A percentile compares a stretch with the other conserved stretches of the same genome.
These are phyloP conservation scores for Chrysochromulina parva DNA, from an alignment of 78 protist genomes.

Conservation along the genomic window DNA sequence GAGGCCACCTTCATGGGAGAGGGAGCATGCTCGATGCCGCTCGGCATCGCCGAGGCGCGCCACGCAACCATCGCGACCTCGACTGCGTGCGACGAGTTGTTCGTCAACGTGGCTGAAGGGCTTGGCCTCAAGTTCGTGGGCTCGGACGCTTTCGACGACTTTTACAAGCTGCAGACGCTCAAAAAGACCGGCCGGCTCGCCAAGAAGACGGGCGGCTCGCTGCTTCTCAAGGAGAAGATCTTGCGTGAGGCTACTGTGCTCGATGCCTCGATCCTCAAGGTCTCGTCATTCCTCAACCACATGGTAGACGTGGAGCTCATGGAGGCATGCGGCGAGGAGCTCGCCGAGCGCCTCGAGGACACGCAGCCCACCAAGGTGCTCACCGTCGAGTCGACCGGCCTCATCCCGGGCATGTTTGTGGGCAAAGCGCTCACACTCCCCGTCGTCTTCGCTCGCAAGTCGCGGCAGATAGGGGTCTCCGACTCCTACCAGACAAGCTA, in stretches of 20 bases:
- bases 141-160: background rate
- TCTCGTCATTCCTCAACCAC: background rate
- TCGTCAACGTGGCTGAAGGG: background rate
- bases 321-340: slow-evolving; percentile 18
- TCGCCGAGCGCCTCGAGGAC: background rate
- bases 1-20: background rate
- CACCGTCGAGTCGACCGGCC: slow-evolving; percentile 14
- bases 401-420: background rate
- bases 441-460: slow-evolving; percentile 4
- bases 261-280: background rate
- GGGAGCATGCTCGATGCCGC: background rate
- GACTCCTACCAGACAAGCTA: background rate
- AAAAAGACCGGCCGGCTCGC: background rate
- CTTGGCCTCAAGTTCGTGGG: background rate
- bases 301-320: slow-evolving; percentile 7
- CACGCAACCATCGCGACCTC: too few relatives aligned
- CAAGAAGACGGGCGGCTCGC: background rate
- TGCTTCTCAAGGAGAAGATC: background rate
- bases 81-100: background rate
- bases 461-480: background rate
- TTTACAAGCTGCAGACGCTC: background rate
- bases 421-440: background rate
- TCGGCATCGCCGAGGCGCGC: background rate
- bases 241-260: background rate
- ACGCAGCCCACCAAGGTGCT: background rate